A percentile compares a stretch with the other conserved stretches of the same genome.
These are phyloP conservation scores for Botrytis porri DNA, from an alignment of 2,329 filamentous ascomycete genomes.

Conservation along the genomic window DNA sequence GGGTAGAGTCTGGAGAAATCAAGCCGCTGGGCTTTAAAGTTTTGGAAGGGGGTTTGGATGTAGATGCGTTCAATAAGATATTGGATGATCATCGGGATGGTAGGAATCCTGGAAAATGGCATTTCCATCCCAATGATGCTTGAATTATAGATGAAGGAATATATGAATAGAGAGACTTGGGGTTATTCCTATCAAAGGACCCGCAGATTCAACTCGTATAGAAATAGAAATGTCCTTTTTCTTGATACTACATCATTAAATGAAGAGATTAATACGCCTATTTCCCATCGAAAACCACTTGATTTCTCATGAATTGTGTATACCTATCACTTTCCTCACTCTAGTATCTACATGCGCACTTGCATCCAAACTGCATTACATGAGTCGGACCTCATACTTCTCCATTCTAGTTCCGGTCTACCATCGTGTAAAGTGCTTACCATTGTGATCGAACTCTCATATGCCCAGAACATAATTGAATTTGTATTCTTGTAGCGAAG, in stretches of 20 bases:
- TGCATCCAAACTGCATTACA: background rate
- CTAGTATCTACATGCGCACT: background rate
- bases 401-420: background rate
- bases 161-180: background rate
- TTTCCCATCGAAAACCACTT: background rate
- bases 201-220: background rate
- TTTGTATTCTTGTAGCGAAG: background rate
- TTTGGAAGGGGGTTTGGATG: constrained; percentile 16
- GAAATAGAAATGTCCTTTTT: background rate
- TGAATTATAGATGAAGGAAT: background rate
- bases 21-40: constrained; percentile 15
- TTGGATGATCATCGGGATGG: constrained; percentile 19
- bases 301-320: background rate
- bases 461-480: background rate
- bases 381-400: background rate
- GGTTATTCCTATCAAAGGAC: background rate
- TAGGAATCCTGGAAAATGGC: constrained; percentile 18
- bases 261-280: background rate
- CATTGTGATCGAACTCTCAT: background rate
- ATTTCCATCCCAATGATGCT: constrained; percentile 16
- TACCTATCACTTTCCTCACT: background rate
- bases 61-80: constrained; percentile 12
- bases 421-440: background rate
- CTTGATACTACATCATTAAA: background rate
- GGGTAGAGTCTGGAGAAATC: constrained; percentile 9